Percentiles rank a stretch among this genome's conserved stretches.
Conservation (phyloP, 2,329 filamentous ascomycete genomes). For the Microthyrium microscopicum region DNA sequence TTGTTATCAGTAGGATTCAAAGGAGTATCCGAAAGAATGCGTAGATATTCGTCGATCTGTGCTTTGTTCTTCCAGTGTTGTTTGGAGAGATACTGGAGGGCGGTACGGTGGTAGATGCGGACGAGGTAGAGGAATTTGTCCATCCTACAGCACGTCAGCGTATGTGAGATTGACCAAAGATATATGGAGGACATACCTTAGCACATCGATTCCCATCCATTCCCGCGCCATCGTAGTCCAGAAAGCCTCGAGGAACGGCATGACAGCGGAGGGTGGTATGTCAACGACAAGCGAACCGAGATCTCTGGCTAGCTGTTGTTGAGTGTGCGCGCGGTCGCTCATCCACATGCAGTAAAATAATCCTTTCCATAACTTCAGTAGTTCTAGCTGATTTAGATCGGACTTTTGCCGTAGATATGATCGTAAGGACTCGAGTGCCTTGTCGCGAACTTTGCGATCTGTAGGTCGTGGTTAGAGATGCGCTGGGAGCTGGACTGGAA, state of each 20-base stretch:
- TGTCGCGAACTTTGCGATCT: constrained; percentile 60
- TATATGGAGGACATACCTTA: constrained; percentile 17
- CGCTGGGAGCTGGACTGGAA: no score
- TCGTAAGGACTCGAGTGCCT: constrained; percentile 60
- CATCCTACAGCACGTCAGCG: constrained; percentile 33
- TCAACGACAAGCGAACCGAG: constrained; percentile 54
- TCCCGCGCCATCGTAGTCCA: constrained; percentile 35
- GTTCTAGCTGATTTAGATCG: constrained; percentile 49
- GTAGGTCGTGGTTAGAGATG: no score
- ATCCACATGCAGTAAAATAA: constrained; percentile 91
- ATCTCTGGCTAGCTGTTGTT: constrained; percentile 66
- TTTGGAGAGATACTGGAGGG: constrained; percentile 36
- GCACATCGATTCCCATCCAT: constrained; percentile 33
- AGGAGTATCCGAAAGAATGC: constrained; percentile 29
- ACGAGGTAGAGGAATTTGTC: constrained; percentile 88
- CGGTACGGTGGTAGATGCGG: constrained; percentile 58
- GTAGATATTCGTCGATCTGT: constrained; percentile 27
- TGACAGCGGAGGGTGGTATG: constrained; percentile 30
- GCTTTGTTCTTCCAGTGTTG: constrained; percentile 22
- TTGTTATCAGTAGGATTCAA: constrained; percentile 32
- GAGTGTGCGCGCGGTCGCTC: constrained; percentile 74
- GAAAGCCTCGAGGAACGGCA: constrained; percentile 31
- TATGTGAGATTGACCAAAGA: constrained; percentile 37
- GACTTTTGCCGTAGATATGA: constrained; percentile 54
- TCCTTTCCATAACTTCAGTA: constrained; percentile 85